Base-by-base conservation (phyloP, 805 yeast species). In the Wickerhamiella sergipiensis region DNA sequence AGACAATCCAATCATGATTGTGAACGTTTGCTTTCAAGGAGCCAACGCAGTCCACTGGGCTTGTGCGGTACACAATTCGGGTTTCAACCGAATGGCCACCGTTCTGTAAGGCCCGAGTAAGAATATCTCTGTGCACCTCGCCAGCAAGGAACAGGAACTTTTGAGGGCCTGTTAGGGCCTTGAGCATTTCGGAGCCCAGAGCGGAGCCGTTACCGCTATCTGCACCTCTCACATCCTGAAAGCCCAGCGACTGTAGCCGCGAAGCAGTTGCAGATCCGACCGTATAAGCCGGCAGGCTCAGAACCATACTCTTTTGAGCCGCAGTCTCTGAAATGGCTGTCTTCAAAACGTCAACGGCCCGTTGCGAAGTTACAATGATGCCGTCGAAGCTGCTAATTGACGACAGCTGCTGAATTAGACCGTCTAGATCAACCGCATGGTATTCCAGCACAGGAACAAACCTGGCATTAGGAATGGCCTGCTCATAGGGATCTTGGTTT, bases 261-360 rank as follows among this genome's bases (percentile, higher is more conserved):
- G 70, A 68, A 18, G 74, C 75, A 0, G 97, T 90, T 0, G 95
- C 88, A 1, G 95, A 95, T 0, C 97, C 97, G 6, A 90, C 96
- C 0, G 96, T 86, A 61, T 80, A 90, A 0, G 83, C 81, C 0
- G 80, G 76, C 53, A 58, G 54, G 7, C n/a, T 31, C 21, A 45
- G 29, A 3, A 53, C 43, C 18, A 21, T 4, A 21, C 12, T 29
- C 2, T 23, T 15, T 66, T 47, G 6, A 81, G 66, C 3, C 2
- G 10, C 39, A 3, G 13, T 76, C 63, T 39, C 70, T 68, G 53
- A 23, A 2, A 64, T 52, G 5, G 58, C 61, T 2, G 43, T 18
- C 26, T 76, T 76, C 12, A 87, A 65, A 5, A 86, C 81, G 58
- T 89, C 96, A 0, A 89, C 95, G 1, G 96, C 95, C 56, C 97